These are phyloP conservation scores for Tricholoma furcatifolium DNA, from an alignment of 768 basidiomycete genomes.

Conservation along the genomic window DNA sequence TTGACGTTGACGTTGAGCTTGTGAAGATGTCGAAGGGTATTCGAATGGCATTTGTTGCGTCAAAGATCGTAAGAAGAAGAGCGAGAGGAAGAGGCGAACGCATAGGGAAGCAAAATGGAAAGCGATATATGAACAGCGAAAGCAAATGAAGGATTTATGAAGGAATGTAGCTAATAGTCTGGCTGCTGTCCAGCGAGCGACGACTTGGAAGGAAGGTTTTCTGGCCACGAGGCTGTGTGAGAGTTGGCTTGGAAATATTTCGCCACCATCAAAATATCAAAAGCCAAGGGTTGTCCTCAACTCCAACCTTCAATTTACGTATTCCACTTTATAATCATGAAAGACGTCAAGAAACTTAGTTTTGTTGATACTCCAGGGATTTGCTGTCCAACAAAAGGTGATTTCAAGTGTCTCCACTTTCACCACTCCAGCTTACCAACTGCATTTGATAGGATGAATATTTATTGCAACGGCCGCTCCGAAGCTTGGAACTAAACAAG, in stretches of 20 bases:
- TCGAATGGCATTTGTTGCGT: conserved; percentile 35
- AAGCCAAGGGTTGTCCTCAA: too few species aligned
- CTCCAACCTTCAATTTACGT: too few species aligned
- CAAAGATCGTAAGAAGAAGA: conserved; percentile 38
- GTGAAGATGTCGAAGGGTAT: conserved; percentile 39
- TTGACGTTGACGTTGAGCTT: conserved; percentile 19
- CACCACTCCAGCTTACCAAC: too few species aligned
- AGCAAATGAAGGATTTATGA: conserved; percentile 19
- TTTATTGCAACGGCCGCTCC: too few species aligned
- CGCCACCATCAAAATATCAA: not conserved
- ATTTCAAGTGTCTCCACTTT: too few species aligned
- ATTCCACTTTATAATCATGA: too few species aligned
- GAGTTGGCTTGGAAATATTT: not conserved
- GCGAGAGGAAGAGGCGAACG: conserved; percentile 43
- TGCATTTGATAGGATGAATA: too few species aligned
- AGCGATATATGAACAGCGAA: conserved; percentile 15
- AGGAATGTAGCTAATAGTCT: conserved; percentile 12
- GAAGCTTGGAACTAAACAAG: too few species aligned
- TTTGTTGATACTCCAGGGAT: too few species aligned
- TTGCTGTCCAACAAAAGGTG: too few species aligned
- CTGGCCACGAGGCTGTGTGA: conserved; percentile 5
- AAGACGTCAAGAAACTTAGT: too few species aligned
- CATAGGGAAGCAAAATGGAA: conserved; percentile 28
- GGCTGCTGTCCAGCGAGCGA: conserved; percentile 7
- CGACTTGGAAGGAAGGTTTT: conserved; percentile 3